phyloP scores from a whole-genome alignment of 2,329 filamentous ascomycete species.

The Fusarium mundagurra region DNA sequence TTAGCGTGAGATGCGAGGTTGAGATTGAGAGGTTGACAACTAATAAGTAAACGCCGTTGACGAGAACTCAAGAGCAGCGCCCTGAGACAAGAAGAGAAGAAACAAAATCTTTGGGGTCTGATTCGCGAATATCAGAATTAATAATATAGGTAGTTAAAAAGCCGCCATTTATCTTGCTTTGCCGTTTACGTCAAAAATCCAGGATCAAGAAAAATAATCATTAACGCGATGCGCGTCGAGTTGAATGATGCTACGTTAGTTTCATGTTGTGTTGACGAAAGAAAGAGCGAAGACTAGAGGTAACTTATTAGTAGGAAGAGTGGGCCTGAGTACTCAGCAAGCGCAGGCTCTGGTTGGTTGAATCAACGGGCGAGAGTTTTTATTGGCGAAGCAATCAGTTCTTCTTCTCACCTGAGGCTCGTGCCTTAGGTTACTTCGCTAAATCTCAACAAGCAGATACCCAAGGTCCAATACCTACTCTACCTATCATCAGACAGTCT shows the following conservation, averaged over 20 bases:
- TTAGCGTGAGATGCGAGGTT: conserved; percentile 2
- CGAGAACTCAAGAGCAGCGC: conserved; percentile 4
- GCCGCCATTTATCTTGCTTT: background rate
- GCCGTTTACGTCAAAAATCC: background rate
- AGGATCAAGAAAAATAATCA: conserved; percentile 9
- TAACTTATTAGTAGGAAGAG: background rate
- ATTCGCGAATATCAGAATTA: background rate
- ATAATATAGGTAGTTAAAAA: background rate
- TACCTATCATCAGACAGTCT: background rate
- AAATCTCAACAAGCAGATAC: background rate
- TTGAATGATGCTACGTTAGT: conserved; percentile 12
- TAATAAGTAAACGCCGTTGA: conserved; percentile 1
- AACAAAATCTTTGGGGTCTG: background rate
- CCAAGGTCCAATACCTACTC: too few species aligned
- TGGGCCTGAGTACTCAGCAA: conserved; percentile 2
- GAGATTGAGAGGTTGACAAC: conserved; percentile 14
- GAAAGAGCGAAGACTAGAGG: conserved; percentile 9
- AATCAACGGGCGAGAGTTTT: background rate
- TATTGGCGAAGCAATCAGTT: background rate
- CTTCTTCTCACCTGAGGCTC: background rate
- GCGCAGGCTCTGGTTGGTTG: background rate
- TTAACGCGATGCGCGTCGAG: conserved; percentile 24
- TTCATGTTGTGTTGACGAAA: conserved; percentile 13
- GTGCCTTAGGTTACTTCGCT: background rate
- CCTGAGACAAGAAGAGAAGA: conserved; percentile 5